Percentiles rank a stretch among this genome's conserved stretches.
These are phyloP conservation scores for Solanum ahanhuiri DNA, from an alignment of 257 asterid genomes.

Conservation along the genomic window DNA sequence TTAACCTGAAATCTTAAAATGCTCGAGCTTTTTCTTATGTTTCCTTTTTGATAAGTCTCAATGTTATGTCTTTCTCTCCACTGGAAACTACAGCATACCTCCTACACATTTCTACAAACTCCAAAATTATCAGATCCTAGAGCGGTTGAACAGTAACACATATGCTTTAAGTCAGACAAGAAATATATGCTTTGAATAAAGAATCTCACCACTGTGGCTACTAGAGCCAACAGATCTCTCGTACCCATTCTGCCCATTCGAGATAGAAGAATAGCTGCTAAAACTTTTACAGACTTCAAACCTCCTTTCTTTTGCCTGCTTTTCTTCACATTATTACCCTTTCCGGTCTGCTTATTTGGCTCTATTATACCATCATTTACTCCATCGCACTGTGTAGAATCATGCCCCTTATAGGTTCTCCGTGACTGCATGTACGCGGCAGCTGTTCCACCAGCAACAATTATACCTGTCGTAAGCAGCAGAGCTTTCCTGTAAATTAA, in stretches of 20 bases:
- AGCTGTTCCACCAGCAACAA: conserved; percentile 91
- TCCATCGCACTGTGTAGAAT: conserved; percentile 41
- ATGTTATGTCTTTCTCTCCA: neutral
- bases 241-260: conserved; percentile 81
- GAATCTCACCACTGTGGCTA: conserved; percentile 77
- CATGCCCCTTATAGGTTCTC: conserved; percentile 25
- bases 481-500: conserved; percentile 56
- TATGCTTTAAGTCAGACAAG: neutral
- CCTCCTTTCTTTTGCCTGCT: conserved; percentile 78
- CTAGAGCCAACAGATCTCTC: conserved; percentile 59
- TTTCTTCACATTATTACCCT: conserved; percentile 43
- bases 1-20: neutral
- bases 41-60: neutral
- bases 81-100: neutral
- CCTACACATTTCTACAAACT: neutral
- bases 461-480: conserved; percentile 77
- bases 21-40: neutral
- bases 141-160: neutral
- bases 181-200: neutral
- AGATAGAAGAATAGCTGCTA: conserved; percentile 82
- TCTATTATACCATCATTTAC: conserved; percentile 22
- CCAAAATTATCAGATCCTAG: neutral
- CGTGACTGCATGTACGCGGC: conserved; percentile 71
- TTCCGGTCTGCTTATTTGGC: conserved; percentile 31
- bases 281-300: conserved; percentile 78